phyloP scores from a whole-genome alignment of 345 rosid species.

The Hibiscus tridactylites region DNA sequence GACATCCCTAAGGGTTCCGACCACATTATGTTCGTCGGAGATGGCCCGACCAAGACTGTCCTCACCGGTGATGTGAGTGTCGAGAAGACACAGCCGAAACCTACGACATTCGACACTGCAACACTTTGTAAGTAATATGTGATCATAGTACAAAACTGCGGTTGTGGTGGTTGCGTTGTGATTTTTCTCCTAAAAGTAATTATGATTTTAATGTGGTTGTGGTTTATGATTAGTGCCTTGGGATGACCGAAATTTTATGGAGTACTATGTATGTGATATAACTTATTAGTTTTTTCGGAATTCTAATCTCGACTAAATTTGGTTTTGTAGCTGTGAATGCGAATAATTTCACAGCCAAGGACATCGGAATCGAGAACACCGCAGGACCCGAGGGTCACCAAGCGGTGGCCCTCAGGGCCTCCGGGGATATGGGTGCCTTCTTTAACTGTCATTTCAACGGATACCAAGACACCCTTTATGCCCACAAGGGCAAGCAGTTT shows the following conservation, averaged over 20 bases:
- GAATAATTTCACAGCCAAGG: slow-evolving; percentile 47
- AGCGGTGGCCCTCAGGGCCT: slow-evolving; percentile 64
- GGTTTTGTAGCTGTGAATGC: too few relatives aligned
- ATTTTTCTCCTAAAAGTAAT: too few relatives aligned
- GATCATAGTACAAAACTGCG: too few relatives aligned
- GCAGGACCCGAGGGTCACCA: slow-evolving; percentile 54
- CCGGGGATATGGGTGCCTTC: slow-evolving; percentile 40
- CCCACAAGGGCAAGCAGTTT: slow-evolving; percentile 55
- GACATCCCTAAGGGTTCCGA: too few relatives aligned
- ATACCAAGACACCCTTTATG: slow-evolving; percentile 65
- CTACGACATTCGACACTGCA: background rate
- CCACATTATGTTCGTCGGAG: too few relatives aligned
- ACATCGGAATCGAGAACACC: slow-evolving; percentile 61
- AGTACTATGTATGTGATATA: slow-evolving; percentile 17
- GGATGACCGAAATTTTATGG: background rate
- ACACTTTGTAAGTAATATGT: slow-evolving; percentile 38
- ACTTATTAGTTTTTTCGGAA: too few relatives aligned
- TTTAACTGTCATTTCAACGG: slow-evolving; percentile 51
- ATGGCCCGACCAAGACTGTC: too few relatives aligned
- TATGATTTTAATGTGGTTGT: slow-evolving; percentile 9
- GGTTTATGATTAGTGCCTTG: too few relatives aligned
- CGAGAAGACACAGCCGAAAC: slow-evolving; percentile 16
- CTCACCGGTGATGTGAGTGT: too few relatives aligned
- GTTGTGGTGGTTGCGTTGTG: too few relatives aligned
- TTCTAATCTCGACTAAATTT: too few relatives aligned